Percentiles rank a stretch among this genome's conserved stretches.
Evolutionary conservation across 176 grass and related monocot species (phyloP).

Genomic region (Urochloa ruziziensis): DNA sequence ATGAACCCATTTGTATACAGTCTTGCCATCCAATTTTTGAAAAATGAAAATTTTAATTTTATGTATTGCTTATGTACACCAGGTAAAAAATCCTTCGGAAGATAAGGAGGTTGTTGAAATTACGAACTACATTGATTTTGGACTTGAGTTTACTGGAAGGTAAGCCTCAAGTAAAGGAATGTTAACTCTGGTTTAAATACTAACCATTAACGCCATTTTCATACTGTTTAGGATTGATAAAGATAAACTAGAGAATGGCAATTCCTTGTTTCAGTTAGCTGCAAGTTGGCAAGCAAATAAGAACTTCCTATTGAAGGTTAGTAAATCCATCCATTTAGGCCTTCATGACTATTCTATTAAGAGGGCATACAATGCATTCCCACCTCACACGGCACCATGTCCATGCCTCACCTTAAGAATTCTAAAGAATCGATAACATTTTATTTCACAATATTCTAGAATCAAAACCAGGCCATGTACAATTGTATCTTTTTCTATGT

Average conservation of each 20-base stretch:
- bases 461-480: not conserved
- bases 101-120: constrained; percentile 86
- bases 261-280: constrained; percentile 77
- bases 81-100: constrained; percentile 96
- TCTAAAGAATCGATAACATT: not conserved
- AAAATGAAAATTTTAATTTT: not conserved
- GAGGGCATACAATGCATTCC: not conserved
- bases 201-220: constrained; percentile 10
- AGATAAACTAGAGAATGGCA: constrained; percentile 30
- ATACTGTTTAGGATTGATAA: constrained; percentile 59
- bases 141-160: constrained; percentile 80
- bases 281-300: constrained; percentile 98
- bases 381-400: not conserved
- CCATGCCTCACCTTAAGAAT: not conserved
- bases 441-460: not conserved
- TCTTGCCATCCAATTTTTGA: not conserved
- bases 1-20: not conserved
- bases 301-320: constrained; percentile 90
- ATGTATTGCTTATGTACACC: constrained; percentile 11
- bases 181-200: constrained; percentile 3
- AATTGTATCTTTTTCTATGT: not conserved
- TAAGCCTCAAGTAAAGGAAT: constrained; percentile 28
- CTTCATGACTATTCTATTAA: not conserved
- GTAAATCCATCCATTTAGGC: constrained; percentile 14
- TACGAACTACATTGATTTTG: constrained; percentile 95